A percentile compares a stretch with the other conserved stretches of the same genome.
These are phyloP conservation scores for Botryotinia convoluta DNA, from an alignment of 2,329 filamentous ascomycete species.

Conservation along the genomic window DNA sequence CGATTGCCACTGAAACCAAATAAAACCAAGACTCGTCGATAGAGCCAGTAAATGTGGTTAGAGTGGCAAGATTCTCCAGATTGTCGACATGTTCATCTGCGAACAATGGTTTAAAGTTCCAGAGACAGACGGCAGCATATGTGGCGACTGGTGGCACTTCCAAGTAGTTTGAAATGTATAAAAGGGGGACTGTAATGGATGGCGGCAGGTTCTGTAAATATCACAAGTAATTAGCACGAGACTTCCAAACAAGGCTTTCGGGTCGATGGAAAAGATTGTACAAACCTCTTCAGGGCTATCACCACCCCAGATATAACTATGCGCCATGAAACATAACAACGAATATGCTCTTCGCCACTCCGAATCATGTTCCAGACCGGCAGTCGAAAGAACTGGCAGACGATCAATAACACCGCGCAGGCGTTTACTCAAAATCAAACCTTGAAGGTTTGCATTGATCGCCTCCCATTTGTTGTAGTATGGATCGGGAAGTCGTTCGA, in stretches of 20 bases:
- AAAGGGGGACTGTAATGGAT: constrained; percentile 77
- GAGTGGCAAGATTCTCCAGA: constrained; percentile 81
- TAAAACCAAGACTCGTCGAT: constrained; percentile 99
- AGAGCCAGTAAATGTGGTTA: constrained; percentile 89
- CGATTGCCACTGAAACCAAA: constrained; percentile 90
- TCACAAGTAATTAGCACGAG: constrained; percentile 17
- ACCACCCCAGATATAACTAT: constrained; percentile 96
- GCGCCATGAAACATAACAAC: constrained; percentile 84
- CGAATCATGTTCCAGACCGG: constrained; percentile 74
- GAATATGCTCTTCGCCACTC: constrained; percentile 96
- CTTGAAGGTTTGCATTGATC: constrained; percentile 80
- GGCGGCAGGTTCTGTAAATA: constrained; percentile 60
- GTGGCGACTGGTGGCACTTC: constrained; percentile 91
- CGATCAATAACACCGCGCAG: constrained; percentile 76
- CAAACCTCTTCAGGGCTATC: constrained; percentile 72
- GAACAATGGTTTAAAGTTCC: constrained; percentile 97
- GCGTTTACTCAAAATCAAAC: constrained; percentile 79
- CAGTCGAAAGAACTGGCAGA: constrained; percentile 79
- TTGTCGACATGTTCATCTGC: constrained; percentile 75
- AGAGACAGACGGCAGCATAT: constrained; percentile 86
- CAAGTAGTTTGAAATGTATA: constrained; percentile 71
- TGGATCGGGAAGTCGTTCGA: constrained; percentile 76
- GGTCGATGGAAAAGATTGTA: constrained; percentile 1
- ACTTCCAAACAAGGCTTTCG: neutral
- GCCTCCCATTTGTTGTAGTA: constrained; percentile 97